phyloP scores from a whole-genome alignment of 2,329 filamentous ascomycete genomes.

The Saccharata proteae region DNA sequence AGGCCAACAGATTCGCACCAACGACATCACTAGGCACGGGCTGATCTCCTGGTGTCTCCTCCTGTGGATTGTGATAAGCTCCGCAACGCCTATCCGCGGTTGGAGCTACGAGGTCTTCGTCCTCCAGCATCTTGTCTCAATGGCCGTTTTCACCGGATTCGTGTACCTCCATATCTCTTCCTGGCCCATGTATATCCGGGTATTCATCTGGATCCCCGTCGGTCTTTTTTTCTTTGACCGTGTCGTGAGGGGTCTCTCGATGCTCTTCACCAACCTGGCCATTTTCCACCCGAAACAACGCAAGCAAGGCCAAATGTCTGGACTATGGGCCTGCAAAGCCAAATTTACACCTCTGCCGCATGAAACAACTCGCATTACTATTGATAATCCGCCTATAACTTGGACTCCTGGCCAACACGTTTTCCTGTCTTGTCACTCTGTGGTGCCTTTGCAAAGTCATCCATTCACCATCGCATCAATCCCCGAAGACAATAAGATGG shows the following conservation, averaged over 20 bases:
- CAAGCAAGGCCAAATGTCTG: constrained; percentile 15
- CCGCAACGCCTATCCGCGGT: constrained; percentile 51
- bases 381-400: constrained; percentile 40
- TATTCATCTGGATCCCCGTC: constrained; percentile 55
- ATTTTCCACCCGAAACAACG: constrained; percentile 26
- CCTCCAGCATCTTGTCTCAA: constrained; percentile 52
- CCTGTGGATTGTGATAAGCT: constrained; percentile 52
- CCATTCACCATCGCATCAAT: constrained; percentile 52
- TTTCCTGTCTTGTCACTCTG: constrained; percentile 45
- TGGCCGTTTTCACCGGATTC: constrained; percentile 50
- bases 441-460: constrained; percentile 49
- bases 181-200: constrained; percentile 41
- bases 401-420: constrained; percentile 54
- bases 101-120: constrained; percentile 60
- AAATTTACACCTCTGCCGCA: constrained; percentile 37
- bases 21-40: constrained; percentile 55
- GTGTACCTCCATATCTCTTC: constrained; percentile 46
- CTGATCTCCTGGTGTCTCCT: constrained; percentile 54
- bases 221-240: constrained; percentile 52
- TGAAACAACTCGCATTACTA: constrained; percentile 44
- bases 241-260: constrained; percentile 31
- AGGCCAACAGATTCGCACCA: constrained; percentile 44
- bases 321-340: constrained; percentile 25
- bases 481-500: constrained; percentile 41
- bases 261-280: constrained; percentile 28